phyloP scores from a whole-genome alignment of 2,329 filamentous ascomycete species.

The Akanthomyces dipterigenus region DNA sequence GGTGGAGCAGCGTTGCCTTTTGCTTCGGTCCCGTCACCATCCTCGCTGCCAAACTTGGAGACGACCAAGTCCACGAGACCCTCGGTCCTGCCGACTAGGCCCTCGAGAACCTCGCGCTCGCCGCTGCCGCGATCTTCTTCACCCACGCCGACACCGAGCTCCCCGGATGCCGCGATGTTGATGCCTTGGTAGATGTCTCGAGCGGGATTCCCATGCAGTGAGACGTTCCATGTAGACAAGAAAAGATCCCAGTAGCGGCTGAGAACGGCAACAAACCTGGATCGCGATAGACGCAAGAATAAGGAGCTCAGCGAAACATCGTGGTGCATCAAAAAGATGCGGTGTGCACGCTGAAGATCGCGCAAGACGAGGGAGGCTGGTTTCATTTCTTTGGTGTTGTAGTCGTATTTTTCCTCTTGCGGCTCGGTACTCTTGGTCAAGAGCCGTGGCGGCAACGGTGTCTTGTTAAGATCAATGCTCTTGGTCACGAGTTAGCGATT shows the following conservation, averaged over 20 bases:
- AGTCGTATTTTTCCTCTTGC: conserved; percentile 54
- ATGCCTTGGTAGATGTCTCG: conserved; percentile 73
- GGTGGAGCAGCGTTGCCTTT: conserved; percentile 20
- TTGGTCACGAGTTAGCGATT: conserved; percentile 14
- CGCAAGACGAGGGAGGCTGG: conserved; percentile 70
- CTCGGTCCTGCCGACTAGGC: conserved; percentile 70
- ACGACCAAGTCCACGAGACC: conserved; percentile 85
- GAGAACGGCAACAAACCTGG: conserved; percentile 65
- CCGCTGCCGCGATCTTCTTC: conserved; percentile 94
- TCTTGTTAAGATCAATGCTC: conserved; percentile 67
- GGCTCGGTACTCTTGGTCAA: conserved; percentile 34
- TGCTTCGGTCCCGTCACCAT: conserved; percentile 21
- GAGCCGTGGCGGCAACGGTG: conserved; percentile 53
- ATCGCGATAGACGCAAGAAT: conserved; percentile 55
- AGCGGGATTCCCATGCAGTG: conserved; percentile 83
- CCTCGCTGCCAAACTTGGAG: conserved; percentile 69
- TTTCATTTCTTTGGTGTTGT: conserved; percentile 85
- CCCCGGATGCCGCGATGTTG: conserved; percentile 82
- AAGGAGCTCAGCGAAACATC: conserved; percentile 65
- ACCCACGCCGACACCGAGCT: conserved; percentile 88
- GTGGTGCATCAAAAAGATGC: conserved; percentile 82
- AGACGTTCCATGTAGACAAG: conserved; percentile 73
- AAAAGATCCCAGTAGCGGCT: conserved; percentile 74
- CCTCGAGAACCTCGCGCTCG: conserved; percentile 87
- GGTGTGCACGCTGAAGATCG: conserved; percentile 77